These are phyloP conservation scores for Chloris gayana DNA, from an alignment of 176 grass and related monocot genomes.

Conservation along the genomic window DNA sequence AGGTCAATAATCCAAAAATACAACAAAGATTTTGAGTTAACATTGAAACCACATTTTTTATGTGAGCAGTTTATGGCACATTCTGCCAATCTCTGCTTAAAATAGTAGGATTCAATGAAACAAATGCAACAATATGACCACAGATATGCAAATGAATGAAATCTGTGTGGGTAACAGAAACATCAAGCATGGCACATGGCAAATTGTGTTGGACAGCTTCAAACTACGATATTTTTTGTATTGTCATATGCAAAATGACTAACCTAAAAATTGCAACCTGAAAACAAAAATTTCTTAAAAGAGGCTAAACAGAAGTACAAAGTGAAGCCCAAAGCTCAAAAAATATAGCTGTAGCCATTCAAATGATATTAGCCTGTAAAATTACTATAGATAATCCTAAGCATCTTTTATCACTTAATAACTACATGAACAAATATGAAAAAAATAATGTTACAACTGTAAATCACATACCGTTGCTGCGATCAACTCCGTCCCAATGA, in stretches of 20 bases:
- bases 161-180: not conserved
- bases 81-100: not conserved
- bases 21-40: not conserved
- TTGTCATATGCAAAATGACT: not conserved
- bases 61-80: not conserved
- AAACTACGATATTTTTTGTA: not conserved
- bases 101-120: not conserved
- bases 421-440: not conserved
- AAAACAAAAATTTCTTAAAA: not conserved
- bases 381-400: not conserved
- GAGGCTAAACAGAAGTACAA: not conserved
- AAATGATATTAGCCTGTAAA: not conserved
- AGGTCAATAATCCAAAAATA: not conserved
- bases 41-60: not conserved
- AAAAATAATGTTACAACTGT: conserved; percentile 10
- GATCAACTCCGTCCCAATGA: conserved; percentile 97
- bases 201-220: not conserved
- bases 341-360: not conserved
- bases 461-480: conserved; percentile 71
- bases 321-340: not conserved
- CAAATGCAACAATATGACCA: not conserved
- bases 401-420: not conserved
- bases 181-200: not conserved
- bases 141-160: conserved; percentile 10
- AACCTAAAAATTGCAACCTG: conserved; percentile 2